These are phyloP conservation scores for Phytopythium litorale DNA, from an alignment of 352 stramenopile genomes.

Conservation along the genomic window DNA sequence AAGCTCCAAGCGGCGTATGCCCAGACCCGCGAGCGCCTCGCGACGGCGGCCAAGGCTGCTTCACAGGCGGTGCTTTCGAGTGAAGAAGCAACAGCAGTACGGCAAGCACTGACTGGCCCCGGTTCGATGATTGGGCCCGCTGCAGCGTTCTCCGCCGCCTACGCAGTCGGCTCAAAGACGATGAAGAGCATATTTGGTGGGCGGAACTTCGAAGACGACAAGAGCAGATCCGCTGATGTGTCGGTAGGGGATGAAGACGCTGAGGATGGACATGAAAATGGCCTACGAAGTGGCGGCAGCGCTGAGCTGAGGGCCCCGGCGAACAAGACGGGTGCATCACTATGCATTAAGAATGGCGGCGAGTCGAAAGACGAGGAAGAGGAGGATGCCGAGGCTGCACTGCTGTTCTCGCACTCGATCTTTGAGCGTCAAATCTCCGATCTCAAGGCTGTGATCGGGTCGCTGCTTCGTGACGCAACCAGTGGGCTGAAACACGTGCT, in stretches of 20 bases:
- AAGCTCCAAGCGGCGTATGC: constrained; percentile 64
- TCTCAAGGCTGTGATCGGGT: constrained; percentile 29
- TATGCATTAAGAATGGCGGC: background rate
- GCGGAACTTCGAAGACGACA: constrained; percentile 13
- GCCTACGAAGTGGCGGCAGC: background rate
- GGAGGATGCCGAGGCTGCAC: constrained; percentile 44
- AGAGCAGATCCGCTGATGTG: background rate
- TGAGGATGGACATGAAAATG: background rate
- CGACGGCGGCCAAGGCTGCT: constrained; percentile 39
- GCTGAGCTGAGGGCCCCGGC: background rate
- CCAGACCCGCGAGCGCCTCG: constrained; percentile 31
- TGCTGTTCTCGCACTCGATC: constrained; percentile 69
- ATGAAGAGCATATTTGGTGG: constrained; percentile 63
- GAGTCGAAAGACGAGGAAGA: constrained; percentile 17
- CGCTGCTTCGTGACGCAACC: constrained; percentile 25
- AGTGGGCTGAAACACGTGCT: constrained; percentile 19
- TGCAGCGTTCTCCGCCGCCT: constrained; percentile 61
- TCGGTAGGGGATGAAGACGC: background rate
- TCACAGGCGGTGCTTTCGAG: constrained; percentile 53
- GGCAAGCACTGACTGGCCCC: constrained; percentile 58
- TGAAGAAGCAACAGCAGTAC: constrained; percentile 68
- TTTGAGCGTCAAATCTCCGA: constrained; percentile 61
- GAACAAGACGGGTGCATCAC: background rate
- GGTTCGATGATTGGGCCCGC: constrained; percentile 69
- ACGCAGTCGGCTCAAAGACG: constrained; percentile 71